Conservation (phyloP, 257 asterid genomes). For the Solanum paucissectum region DNA sequence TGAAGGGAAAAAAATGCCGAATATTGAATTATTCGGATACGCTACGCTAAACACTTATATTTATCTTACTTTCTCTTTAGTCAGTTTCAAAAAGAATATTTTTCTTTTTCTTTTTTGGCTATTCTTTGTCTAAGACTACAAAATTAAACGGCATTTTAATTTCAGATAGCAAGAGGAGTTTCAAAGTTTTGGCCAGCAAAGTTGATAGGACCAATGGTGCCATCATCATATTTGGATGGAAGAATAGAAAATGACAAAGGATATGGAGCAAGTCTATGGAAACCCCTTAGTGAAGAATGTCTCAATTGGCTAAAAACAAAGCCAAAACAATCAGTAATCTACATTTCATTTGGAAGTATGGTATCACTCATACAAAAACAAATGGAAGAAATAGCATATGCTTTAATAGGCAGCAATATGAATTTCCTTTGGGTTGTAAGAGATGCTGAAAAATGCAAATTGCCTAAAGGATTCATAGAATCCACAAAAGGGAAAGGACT, state of each 20-base stretch:
- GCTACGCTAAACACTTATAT: too few species aligned
- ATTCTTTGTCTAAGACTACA: background rate
- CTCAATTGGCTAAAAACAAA: constrained; percentile 42
- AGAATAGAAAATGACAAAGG: constrained; percentile 51
- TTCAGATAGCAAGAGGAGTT: constrained; percentile 34
- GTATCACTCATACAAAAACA: constrained; percentile 39
- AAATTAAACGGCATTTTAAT: too few species aligned
- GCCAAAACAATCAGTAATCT: constrained; percentile 37
- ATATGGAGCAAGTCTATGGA: constrained; percentile 73
- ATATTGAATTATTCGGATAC: too few species aligned
- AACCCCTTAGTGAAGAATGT: constrained; percentile 46
- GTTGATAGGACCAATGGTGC: constrained; percentile 60
- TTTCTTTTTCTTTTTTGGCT: background rate
- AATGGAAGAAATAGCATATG: constrained; percentile 41
- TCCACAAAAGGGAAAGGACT: constrained; percentile 24
- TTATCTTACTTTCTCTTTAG: background rate
- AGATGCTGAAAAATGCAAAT: constrained; percentile 35
- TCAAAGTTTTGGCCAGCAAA: constrained; percentile 44
- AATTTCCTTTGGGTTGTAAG: constrained; percentile 57
- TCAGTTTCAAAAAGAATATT: too few species aligned
- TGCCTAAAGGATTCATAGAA: constrained; percentile 22
- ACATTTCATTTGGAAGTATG: constrained; percentile 71
- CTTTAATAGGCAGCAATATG: constrained; percentile 13
- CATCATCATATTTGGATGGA: constrained; percentile 51
- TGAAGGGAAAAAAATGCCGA: too few species aligned